phyloP scores from a whole-genome alignment of 1,284 basidiomycete genomes.

The Ceratobasidium sp. region DNA sequence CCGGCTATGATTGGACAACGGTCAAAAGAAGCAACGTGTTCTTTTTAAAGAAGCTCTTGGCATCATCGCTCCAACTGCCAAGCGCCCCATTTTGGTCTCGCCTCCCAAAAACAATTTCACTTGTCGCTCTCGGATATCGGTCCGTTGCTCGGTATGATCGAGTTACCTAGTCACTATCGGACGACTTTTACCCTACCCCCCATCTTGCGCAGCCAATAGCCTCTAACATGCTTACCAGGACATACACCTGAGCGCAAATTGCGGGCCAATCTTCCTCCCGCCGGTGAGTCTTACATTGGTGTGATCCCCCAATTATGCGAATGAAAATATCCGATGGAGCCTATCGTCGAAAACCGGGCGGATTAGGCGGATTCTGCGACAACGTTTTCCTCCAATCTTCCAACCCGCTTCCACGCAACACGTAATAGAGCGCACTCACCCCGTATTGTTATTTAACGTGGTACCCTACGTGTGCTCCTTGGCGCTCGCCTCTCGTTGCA shows the following conservation, averaged over 20 bases:
- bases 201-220: not conserved
- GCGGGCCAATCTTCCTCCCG: not conserved
- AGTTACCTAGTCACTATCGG: not conserved
- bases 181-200: not conserved
- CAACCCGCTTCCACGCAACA: too few relatives aligned
- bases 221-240: not conserved
- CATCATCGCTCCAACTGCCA: conserved; percentile 22
- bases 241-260: not conserved
- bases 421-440: too few relatives aligned
- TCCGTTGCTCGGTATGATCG: not conserved
- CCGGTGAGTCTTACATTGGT: not conserved
- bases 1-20: conserved; percentile 8
- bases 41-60: conserved; percentile 31
- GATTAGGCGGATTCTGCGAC: not conserved
- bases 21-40: not conserved
- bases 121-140: conserved; percentile 17
- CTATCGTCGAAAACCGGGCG: conserved; percentile 12
- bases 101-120: too few relatives aligned
- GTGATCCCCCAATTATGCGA: not conserved
- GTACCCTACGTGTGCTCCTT: too few relatives aligned
- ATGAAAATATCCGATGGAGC: conserved; percentile 5
- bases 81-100: not conserved
- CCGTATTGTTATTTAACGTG: too few relatives aligned
- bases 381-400: too few relatives aligned
- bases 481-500: too few relatives aligned